Percentiles rank a stretch among this genome's conserved stretches.
phyloP scores from a whole-genome alignment of 495 filamentous ascomycete species.

The Podospora conica region DNA sequence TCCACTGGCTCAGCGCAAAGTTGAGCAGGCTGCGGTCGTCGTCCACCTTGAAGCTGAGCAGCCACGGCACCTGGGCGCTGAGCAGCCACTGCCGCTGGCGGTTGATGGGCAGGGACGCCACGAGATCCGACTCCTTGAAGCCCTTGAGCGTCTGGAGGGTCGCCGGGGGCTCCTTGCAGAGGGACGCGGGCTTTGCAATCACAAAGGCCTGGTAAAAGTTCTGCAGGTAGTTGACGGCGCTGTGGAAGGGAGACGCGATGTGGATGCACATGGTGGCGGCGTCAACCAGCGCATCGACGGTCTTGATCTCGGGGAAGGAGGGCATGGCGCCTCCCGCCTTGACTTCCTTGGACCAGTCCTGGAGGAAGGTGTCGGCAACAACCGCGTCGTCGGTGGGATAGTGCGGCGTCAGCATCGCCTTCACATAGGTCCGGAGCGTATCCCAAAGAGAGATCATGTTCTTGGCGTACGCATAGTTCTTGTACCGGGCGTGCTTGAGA shows the following conservation, averaged over 20 bases:
- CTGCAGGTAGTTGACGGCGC: constrained; percentile 46
- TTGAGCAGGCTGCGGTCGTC: constrained; percentile 33
- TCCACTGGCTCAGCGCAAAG: constrained; percentile 32
- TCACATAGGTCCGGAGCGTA: constrained; percentile 32
- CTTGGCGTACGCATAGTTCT: constrained; percentile 44
- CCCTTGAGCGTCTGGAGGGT: constrained; percentile 20
- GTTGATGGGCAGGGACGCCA: constrained; percentile 38
- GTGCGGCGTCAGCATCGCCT: constrained; percentile 22
- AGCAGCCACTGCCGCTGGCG: constrained; percentile 37
- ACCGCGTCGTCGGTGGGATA: constrained; percentile 24
- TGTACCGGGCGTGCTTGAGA: constrained; percentile 33
- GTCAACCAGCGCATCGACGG: constrained; percentile 78
- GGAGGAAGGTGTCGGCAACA: constrained; percentile 26
- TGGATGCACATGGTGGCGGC: constrained; percentile 59
- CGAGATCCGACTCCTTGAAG: constrained; percentile 32
- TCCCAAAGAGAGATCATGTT: constrained; percentile 39
- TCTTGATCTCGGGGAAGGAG: constrained; percentile 62
- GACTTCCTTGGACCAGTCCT: constrained; percentile 36
- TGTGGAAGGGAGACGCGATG: constrained; percentile 45
- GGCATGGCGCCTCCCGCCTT: constrained; percentile 26
- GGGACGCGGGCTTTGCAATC: constrained; percentile 37
- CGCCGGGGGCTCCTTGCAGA: constrained; percentile 30
- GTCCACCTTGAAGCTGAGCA: constrained; percentile 40
- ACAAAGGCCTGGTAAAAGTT: constrained; percentile 46
- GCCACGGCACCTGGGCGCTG: constrained; percentile 37